Evolutionary conservation across 164 flowering plant genomes (phyloP), one percentile per base, ranked within the genome.

Genomic region (Pachysandra terminalis): DNA sequence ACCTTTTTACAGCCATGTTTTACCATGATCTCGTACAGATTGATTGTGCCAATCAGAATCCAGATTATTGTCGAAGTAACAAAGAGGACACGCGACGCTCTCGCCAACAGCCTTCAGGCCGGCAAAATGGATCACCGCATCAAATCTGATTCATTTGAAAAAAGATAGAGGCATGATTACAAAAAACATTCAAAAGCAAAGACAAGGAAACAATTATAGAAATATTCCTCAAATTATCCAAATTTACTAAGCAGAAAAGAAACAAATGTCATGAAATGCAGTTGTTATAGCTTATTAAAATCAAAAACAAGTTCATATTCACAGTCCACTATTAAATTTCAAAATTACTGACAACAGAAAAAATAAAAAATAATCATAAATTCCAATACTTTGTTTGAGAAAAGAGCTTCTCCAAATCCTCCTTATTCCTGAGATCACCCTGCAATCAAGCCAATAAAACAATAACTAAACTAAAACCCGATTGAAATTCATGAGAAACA

Each of bases 71-170:
- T 87, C 85, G 54, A 80, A 95, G 62, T 95, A 95, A 9, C 85
- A 83, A 5, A 78, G 71, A 9, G 99, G 99, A 61, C 84, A 67
- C 0, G 81, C 86, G 21, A 92, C 96, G 77, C 98, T 92, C 79
- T 95, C 99, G 28, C 91, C 99, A 32, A 95, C 98, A 70, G 99
- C 98, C 75, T 95, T 95, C 28, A 90, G 82, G 14, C 96, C 99
- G 68, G 97, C 98, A 83, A 95, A 95, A 71, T 95, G 99, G 63
- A 95, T 89, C 69, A 95, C 99, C 21, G 96, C 98, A 76, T 86
- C 96, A 81, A 89, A 95, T 67, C 97, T 95, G 77, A 32, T 3
- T 32, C 37, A 32, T 32, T 32, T 3, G 37, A 32, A 7, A 32
- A 32, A 32, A 3, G 37, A 7, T 3, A 32, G n/a, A n/a, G n/a